These are phyloP conservation scores for Paraphaeosphaeria minitans DNA, from an alignment of 2,329 filamentous ascomycete species.

Conservation along the genomic window DNA sequence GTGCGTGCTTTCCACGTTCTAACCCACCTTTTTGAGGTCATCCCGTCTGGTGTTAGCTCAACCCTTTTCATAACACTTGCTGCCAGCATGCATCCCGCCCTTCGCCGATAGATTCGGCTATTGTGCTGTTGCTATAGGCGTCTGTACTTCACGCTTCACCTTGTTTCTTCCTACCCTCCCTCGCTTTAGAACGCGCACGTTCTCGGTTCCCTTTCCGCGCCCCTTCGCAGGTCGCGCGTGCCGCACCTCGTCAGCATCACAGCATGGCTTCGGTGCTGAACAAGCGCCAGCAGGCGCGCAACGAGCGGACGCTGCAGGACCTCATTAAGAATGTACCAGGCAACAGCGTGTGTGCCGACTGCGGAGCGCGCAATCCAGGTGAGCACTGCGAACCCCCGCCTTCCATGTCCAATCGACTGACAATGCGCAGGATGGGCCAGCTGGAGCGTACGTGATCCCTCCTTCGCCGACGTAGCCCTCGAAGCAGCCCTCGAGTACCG, in stretches of 20 bases:
- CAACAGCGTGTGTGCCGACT: conserved; percentile 94
- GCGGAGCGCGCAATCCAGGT: conserved; percentile 90
- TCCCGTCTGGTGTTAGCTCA: conserved; percentile 2
- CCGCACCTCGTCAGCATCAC: conserved; percentile 23
- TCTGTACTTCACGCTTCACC: not conserved
- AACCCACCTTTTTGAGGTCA: not conserved
- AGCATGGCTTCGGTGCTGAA: conserved; percentile 75
- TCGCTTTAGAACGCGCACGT: conserved; percentile 25
- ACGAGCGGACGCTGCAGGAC: conserved; percentile 89
- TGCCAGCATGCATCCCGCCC: conserved; percentile 6
- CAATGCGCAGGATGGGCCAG: conserved; percentile 80
- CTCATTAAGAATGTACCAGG: conserved; percentile 82
- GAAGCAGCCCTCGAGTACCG: not conserved
- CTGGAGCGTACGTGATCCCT: conserved; percentile 79
- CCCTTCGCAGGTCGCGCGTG: conserved; percentile 23
- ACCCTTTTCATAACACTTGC: not conserved
- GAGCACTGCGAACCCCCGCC: conserved; percentile 40
- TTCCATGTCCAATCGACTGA: conserved; percentile 31
- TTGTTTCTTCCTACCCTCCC: conserved; percentile 13
- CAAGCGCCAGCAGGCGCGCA: conserved; percentile 97
- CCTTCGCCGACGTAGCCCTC: not conserved
- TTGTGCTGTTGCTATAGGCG: conserved; percentile 5
- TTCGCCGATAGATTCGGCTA: conserved; percentile 6
- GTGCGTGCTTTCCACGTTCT: conserved; percentile 2
- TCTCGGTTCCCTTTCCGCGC: conserved; percentile 22